phyloP scores from a whole-genome alignment of 177 flowering plant genomes.

The Vitis hybrid region DNA sequence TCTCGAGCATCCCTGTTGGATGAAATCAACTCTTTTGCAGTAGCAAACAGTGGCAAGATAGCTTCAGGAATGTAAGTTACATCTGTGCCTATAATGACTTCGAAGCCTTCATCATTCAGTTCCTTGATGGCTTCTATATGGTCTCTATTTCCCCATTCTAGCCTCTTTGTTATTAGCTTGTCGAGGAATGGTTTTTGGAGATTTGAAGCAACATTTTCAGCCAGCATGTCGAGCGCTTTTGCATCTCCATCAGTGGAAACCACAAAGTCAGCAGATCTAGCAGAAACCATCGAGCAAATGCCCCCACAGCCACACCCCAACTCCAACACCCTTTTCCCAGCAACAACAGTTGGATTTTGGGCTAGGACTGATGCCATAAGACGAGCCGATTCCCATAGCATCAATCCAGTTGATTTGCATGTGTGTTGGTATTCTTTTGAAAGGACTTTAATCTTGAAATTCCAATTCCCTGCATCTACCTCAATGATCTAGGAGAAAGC shows the following conservation, averaged over 20 bases:
- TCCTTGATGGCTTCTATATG: constrained; percentile 55
- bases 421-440: constrained; percentile 86
- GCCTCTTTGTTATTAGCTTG: constrained; percentile 41
- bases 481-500: constrained; percentile 42
- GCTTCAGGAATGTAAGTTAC: constrained; percentile 80
- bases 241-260: constrained; percentile 86
- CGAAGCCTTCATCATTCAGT: constrained; percentile 50
- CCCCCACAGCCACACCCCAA: constrained; percentile 88
- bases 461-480: constrained; percentile 35
- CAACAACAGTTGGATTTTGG: constrained; percentile 59
- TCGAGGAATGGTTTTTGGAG: constrained; percentile 27
- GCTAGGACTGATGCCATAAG: constrained; percentile 75
- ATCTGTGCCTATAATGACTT: constrained; percentile 86
- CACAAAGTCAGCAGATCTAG: constrained; percentile 59
- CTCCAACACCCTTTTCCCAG: constrained; percentile 75
- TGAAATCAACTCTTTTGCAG: constrained; percentile 66
- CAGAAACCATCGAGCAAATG: constrained; percentile 87
- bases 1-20: constrained; percentile 9
- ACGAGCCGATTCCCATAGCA: constrained; percentile 97
- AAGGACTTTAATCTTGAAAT: constrained; percentile 61
- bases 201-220: constrained; percentile 57
- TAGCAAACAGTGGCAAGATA: constrained; percentile 67
- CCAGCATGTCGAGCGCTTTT: constrained; percentile 60
- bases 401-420: constrained; percentile 94
- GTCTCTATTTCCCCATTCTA: constrained; percentile 80